Conservation (phyloP, 768 basidiomycete species). For the Russula sp. region DNA sequence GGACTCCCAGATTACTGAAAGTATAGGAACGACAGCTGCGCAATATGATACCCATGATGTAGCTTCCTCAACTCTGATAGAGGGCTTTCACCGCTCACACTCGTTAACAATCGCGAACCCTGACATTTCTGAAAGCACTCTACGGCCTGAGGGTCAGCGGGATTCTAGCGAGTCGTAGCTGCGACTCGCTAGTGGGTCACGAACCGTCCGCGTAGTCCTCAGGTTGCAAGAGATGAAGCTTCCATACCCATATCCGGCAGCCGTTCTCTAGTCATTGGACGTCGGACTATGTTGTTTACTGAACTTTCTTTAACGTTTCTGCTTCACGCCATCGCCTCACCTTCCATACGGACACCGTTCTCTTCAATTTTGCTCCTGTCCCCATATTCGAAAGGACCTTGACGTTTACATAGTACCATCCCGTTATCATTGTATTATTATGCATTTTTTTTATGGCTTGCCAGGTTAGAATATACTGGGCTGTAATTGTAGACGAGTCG, state of each 20-base stretch:
- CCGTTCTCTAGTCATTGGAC: not conserved
- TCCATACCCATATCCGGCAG: not conserved
- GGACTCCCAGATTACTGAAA: not conserved
- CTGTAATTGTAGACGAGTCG: not conserved
- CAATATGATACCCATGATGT: not conserved
- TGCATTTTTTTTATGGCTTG: not conserved
- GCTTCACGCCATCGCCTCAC: not conserved
- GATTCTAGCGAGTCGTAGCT: constrained; percentile 1
- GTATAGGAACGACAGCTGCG: too few relatives aligned
- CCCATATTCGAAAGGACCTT: not conserved
- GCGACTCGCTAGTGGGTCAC: not conserved
- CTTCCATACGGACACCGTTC: not conserved
- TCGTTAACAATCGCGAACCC: not conserved
- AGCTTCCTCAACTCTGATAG: not conserved
- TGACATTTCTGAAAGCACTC: not conserved
- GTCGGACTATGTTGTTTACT: not conserved
- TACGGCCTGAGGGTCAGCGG: not conserved
- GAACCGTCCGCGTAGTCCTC: not conserved
- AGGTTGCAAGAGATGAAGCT: not conserved
- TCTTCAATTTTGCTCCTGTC: not conserved
- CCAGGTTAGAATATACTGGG: not conserved
- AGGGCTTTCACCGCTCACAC: not conserved
- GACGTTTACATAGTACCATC: not conserved
- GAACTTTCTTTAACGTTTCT: not conserved
- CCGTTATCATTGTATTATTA: not conserved